These are phyloP conservation scores for Penicillium waksmanii DNA, from an alignment of 495 filamentous ascomycete species.

Conservation along the genomic window DNA sequence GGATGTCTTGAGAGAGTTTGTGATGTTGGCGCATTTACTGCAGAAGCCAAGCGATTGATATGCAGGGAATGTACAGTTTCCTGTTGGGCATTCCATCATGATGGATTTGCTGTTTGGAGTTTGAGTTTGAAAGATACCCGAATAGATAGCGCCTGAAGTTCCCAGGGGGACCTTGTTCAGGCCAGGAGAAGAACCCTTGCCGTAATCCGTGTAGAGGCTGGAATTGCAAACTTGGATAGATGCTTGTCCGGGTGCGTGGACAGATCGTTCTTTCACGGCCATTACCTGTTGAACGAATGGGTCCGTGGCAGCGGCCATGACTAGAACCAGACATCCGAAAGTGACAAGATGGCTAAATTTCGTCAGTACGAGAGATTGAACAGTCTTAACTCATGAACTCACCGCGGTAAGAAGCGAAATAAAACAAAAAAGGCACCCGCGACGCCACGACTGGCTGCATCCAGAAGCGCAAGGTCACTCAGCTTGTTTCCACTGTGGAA, in stretches of 20 bases:
- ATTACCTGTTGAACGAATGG: conserved; percentile 53
- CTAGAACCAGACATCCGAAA: conserved; percentile 40
- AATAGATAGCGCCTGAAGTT: conserved; percentile 44
- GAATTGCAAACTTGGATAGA: conserved; percentile 32
- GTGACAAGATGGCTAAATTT: conserved; percentile 41
- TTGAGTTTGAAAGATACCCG: conserved; percentile 34
- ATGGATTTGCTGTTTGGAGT: conserved; percentile 22
- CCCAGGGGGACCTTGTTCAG: conserved; percentile 32
- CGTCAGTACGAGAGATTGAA: not conserved
- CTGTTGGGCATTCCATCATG: conserved; percentile 41
- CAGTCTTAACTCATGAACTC: not conserved
- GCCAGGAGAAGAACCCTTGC: conserved; percentile 32
- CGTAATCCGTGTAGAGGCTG: conserved; percentile 31
- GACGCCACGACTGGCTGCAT: conserved; percentile 47
- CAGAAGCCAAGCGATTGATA: conserved; percentile 54
- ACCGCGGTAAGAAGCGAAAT: conserved; percentile 29
- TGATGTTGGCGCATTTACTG: conserved; percentile 41
- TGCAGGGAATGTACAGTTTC: conserved; percentile 46
- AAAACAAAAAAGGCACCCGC: conserved; percentile 40
- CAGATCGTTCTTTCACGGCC: conserved; percentile 26
- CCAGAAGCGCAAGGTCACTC: conserved; percentile 45
- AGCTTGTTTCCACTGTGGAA: conserved; percentile 44
- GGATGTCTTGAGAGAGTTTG: conserved; percentile 20
- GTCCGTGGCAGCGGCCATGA: conserved; percentile 44
- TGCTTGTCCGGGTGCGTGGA: conserved; percentile 18